phyloP scores from a whole-genome alignment of 305 asterid species.

The Fraxinus platypoda region DNA sequence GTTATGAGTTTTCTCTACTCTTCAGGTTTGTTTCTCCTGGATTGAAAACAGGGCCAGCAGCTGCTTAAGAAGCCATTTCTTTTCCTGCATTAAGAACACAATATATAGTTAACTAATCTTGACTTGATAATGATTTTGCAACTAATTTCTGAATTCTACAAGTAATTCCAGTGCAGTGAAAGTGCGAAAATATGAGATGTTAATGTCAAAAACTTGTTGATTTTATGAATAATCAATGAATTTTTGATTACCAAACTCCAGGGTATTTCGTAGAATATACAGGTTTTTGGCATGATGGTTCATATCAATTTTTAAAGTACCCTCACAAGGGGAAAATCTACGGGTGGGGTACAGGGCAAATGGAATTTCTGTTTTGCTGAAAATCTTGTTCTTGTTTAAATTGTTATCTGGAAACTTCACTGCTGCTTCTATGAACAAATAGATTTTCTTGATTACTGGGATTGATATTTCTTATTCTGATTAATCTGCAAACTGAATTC shows the following conservation, averaged over 20 bases:
- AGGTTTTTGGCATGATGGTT: neutral
- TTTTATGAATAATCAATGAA: neutral
- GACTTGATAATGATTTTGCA: neutral
- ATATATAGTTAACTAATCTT: neutral
- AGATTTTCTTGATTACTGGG: neutral
- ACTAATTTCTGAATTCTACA: neutral
- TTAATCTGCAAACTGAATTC: neutral
- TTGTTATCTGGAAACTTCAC: neutral
- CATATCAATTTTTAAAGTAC: neutral
- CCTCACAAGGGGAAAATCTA: neutral
- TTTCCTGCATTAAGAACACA: conserved; percentile 47
- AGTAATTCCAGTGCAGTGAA: neutral
- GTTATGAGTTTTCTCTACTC: conserved; percentile 6
- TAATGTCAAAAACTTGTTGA: neutral
- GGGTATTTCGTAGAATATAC: neutral
- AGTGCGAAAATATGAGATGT: neutral
- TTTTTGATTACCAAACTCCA: neutral
- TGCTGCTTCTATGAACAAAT: neutral
- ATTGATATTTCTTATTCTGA: neutral
- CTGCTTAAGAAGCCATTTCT: conserved; percentile 28
- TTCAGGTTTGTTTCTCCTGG: conserved; percentile 37
- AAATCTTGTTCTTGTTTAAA: neutral
- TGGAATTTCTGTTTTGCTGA: neutral
- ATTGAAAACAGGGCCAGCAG: conserved; percentile 41
- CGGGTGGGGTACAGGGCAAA: neutral